Evolutionary conservation across 768 basidiomycete genomes (phyloP).

Genomic region (Serendipita indica): DNA sequence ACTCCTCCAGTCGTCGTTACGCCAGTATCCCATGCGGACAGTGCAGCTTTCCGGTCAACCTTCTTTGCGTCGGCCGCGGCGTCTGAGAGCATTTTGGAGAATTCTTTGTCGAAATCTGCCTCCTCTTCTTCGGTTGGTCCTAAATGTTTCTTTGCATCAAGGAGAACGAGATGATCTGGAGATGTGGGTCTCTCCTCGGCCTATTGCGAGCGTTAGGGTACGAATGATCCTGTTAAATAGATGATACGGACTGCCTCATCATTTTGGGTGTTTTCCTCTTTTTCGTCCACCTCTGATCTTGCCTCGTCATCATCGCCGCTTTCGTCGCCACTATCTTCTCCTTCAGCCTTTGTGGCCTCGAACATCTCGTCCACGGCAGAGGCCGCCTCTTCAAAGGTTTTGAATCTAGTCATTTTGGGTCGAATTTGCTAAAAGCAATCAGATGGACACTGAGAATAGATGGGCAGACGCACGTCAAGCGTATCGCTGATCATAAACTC

Average conservation of each 20-base stretch:
- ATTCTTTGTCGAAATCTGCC: slow-evolving; percentile 85
- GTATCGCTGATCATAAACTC: slow-evolving; percentile 96
- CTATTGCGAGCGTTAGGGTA: slow-evolving; percentile 22
- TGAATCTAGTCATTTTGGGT: slow-evolving; percentile 56
- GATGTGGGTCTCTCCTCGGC: slow-evolving; percentile 58
- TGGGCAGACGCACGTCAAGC: slow-evolving; percentile 46
- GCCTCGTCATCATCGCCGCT: slow-evolving; percentile 25
- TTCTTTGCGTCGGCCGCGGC: slow-evolving; percentile 68
- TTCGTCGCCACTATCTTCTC: slow-evolving; percentile 37
- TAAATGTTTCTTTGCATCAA: slow-evolving; percentile 44
- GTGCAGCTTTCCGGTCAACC: slow-evolving; percentile 76
- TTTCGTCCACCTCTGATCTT: slow-evolving; percentile 15
- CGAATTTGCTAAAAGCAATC: slow-evolving; percentile 50
- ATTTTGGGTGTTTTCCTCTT: slow-evolving; percentile 25
- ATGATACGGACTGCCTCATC: slow-evolving; percentile 19
- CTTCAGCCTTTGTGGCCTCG: slow-evolving; percentile 46
- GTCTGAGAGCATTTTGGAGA: slow-evolving; percentile 89
- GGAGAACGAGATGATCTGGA: slow-evolving; percentile 66
- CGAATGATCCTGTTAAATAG: neutral
- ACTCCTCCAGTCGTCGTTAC: slow-evolving; percentile 46
- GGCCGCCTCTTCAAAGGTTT: slow-evolving; percentile 75
- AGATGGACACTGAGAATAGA: neutral
- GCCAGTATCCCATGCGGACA: slow-evolving; percentile 79
- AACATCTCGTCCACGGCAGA: slow-evolving; percentile 83
- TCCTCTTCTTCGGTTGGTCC: slow-evolving; percentile 83